Evolutionary conservation across 2,329 filamentous ascomycete genomes (phyloP).

Genomic region (Fusarium albidum): DNA sequence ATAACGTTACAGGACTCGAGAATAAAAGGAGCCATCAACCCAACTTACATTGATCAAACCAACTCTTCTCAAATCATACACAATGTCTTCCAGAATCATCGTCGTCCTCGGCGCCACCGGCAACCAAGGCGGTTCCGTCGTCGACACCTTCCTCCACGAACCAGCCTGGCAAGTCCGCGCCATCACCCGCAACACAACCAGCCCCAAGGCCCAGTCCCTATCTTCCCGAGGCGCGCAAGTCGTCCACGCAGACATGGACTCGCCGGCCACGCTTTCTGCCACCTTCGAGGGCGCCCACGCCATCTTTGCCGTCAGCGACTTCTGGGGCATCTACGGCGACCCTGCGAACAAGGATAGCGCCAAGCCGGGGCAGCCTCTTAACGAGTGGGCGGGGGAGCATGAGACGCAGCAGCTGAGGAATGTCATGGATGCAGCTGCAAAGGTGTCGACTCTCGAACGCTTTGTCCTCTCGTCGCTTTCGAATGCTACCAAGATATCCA

Average conservation of each 20-base stretch:
- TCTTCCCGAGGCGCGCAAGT: slow-evolving; percentile 14
- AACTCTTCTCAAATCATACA: too few species aligned
- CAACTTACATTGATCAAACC: too few species aligned
- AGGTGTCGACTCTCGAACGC: slow-evolving; percentile 44
- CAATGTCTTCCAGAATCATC: slow-evolving; percentile 27
- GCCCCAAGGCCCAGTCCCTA: slow-evolving; percentile 17
- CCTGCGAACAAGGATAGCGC: slow-evolving; percentile 16
- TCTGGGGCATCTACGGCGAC: slow-evolving; percentile 30
- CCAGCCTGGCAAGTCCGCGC: slow-evolving; percentile 22
- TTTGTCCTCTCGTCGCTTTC: slow-evolving; percentile 50
- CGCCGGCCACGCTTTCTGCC: neutral
- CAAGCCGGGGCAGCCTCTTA: slow-evolving; percentile 23
- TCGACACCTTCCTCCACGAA: slow-evolving; percentile 9
- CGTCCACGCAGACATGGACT: slow-evolving; percentile 11
- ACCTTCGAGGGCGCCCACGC: slow-evolving; percentile 15
- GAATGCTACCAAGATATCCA: slow-evolving; percentile 46
- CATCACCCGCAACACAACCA: slow-evolving; percentile 20
- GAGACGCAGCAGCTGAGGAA: slow-evolving; percentile 48
- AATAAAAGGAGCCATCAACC: too few species aligned
- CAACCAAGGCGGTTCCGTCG: slow-evolving; percentile 30
- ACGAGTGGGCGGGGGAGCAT: slow-evolving; percentile 34
- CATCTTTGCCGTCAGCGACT: slow-evolving; percentile 43
- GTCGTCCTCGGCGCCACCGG: slow-evolving; percentile 30
- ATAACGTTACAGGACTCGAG: too few species aligned
- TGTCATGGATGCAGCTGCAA: slow-evolving; percentile 46